A percentile compares a stretch with the other conserved stretches of the same genome.
Evolutionary conservation across 768 basidiomycete genomes (phyloP).

Genomic region (Naganishia onofrii): DNA sequence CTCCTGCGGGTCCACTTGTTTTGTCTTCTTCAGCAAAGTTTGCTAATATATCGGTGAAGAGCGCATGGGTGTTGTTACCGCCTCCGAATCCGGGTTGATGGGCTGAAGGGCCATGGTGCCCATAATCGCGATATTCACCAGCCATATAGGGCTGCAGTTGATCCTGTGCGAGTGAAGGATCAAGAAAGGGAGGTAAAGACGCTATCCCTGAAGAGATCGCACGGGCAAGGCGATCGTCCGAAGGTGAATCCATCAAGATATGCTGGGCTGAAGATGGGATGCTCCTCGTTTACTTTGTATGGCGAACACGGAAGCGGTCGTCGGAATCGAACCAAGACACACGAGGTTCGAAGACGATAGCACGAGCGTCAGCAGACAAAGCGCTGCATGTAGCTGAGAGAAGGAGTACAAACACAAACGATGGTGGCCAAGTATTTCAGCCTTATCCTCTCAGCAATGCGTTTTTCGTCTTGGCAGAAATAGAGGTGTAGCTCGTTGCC

Average conservation of each 20-base stretch:
- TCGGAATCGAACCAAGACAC: no score
- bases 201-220: not conserved
- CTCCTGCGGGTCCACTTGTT: not conserved
- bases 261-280: not conserved
- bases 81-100: not conserved
- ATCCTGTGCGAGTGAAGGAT: not conserved
- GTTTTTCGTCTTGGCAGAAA: constrained; percentile 1
- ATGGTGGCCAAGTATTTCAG: constrained; percentile 4
- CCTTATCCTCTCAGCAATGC: constrained; percentile 1
- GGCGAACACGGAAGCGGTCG: not conserved
- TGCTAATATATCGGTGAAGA: constrained; percentile 21
- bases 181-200: not conserved
- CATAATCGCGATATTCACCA: constrained; percentile 3
- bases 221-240: not conserved
- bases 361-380: constrained; percentile 1
- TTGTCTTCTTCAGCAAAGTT: constrained; percentile 22
- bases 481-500: not conserved
- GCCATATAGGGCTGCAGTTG: constrained; percentile 3
- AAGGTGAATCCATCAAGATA: not conserved
- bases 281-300: constrained; percentile 1
- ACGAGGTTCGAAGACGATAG: no score
- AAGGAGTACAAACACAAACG: not conserved
- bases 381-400: not conserved
- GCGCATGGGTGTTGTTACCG: not conserved
- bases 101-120: constrained; percentile 1